Evolutionary conservation across 2,329 filamentous ascomycete genomes (phyloP), one percentile per base, ranked within the genome.

Genomic region (Penicillium concentricum): DNA sequence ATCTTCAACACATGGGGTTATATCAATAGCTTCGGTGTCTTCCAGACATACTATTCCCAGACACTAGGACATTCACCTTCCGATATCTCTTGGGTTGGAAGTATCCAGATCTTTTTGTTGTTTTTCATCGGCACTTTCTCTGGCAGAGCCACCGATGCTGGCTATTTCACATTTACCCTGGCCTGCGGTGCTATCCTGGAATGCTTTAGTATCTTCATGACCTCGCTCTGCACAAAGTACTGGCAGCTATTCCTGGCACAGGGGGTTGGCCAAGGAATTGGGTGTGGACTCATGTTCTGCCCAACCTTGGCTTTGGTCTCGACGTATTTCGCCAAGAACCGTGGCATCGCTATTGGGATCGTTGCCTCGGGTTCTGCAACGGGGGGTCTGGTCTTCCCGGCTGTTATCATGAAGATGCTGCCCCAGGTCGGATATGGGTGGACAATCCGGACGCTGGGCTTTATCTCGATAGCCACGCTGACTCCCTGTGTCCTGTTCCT

Each of bases 301-400:
- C 79, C 84, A 30, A 79, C 78, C 18, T 64, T 84, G 34, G 78
- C 81, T n/a, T 71, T 86, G 22, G 73, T 84, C 10, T 77, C 82
- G 15, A 86, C 84, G 0, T 88, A 87, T 54, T 90, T 89, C 62
- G 76, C 76, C 9, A 80, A 71, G n/a, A 81, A 82, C n/a, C 78
- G 83, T 4, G 80, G 80, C 0, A 73, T 88, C 2, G 87, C 86
- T 0, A 77, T 89, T 18, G 84, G 84, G 0, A 77, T 87, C 8
- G 79, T 79, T 10, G 83, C 85, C 0, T 81, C 81, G 0, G 88
- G 87, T 1, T 84, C 83, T 26, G 81, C 81, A 0, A 82, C 82
- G 0, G 87, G 87, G 1, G 86, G 86, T 0, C 74, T 88, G 22
- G 77, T 89, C 3, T 90, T 87, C 66, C 86, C 87, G 0, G 76